Conservation (phyloP, 2,329 filamentous ascomycete species). For the Fusarium sp. region DNA sequence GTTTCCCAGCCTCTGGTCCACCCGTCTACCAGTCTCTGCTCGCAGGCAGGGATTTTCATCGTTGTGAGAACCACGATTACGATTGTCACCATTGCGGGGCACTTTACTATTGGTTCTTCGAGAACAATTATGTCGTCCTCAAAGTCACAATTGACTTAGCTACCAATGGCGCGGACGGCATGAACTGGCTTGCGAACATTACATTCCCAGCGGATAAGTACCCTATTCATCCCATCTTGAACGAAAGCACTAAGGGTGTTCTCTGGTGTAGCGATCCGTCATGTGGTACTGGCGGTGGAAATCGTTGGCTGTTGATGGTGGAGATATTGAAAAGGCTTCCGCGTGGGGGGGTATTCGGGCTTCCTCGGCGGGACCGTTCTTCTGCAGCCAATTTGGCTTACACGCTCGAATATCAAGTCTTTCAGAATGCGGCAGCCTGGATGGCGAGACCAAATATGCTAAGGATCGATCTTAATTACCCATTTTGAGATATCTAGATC, state of each 20-base stretch:
- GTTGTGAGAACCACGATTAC: background rate
- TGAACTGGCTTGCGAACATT: slow-evolving; percentile 10
- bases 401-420: background rate
- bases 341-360: background rate
- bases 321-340: background rate
- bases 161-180: fast-evolving
- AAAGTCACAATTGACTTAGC: fast-evolving
- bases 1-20: background rate
- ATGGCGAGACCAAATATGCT: background rate
- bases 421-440: background rate
- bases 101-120: background rate
- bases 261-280: slow-evolving; percentile 11
- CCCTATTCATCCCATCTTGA: slow-evolving; percentile 1
- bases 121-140: background rate
- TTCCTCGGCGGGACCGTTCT: background rate
- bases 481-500: too few species aligned
- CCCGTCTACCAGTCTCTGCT: background rate
- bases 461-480: too few species aligned
- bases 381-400: background rate
- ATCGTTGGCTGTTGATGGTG: slow-evolving; percentile 11
- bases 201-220: background rate
- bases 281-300: slow-evolving; percentile 4
- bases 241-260: background rate
- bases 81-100: background rate
- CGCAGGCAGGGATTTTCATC: fast-evolving